Evolutionary conservation across 768 basidiomycete species (phyloP).

Genomic region (Boletellus sp.): DNA sequence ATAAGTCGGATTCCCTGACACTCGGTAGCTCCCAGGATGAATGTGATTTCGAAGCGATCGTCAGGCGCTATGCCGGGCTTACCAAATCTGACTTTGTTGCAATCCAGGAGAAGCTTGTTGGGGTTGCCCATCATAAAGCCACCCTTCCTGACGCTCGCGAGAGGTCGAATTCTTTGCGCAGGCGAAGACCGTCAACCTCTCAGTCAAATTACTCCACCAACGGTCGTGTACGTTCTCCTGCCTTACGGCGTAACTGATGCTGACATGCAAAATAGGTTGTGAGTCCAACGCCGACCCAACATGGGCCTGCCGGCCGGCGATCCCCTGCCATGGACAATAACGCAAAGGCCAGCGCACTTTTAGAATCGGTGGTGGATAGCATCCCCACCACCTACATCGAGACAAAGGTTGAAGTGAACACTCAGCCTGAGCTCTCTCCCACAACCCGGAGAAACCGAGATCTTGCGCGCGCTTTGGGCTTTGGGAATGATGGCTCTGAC

Average conservation of each 20-base stretch:
- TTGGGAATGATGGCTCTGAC: slow-evolving; percentile 48
- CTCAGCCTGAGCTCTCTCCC: slow-evolving; percentile 40
- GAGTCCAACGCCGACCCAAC: slow-evolving; percentile 48
- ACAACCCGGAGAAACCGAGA: slow-evolving; percentile 65
- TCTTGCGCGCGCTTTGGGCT: slow-evolving; percentile 67
- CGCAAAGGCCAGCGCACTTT: slow-evolving; percentile 59
- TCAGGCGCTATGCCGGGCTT: slow-evolving; percentile 63
- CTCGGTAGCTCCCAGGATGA: slow-evolving; percentile 51
- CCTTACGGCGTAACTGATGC: slow-evolving; percentile 1
- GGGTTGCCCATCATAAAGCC: slow-evolving; percentile 55
- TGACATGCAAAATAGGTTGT: slow-evolving; percentile 41
- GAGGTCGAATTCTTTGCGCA: slow-evolving; percentile 66
- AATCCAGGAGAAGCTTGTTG: slow-evolving; percentile 76
- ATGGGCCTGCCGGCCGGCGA: slow-evolving; percentile 27
- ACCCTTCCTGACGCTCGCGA: slow-evolving; percentile 55
- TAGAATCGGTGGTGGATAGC: slow-evolving; percentile 59
- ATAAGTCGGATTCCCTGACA: slow-evolving; percentile 46
- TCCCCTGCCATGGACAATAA: slow-evolving; percentile 44
- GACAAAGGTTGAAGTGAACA: slow-evolving; percentile 23
- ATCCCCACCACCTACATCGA: slow-evolving; percentile 41
- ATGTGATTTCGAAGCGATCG: slow-evolving; percentile 61
- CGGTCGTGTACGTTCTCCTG: slow-evolving; percentile 39
- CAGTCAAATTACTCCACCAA: slow-evolving; percentile 69
- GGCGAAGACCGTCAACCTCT: slow-evolving; percentile 77
- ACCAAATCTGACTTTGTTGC: slow-evolving; percentile 64